These are phyloP conservation scores for Kuraishia cidri DNA, from an alignment of 805 yeast genomes.

Conservation along the genomic window DNA sequence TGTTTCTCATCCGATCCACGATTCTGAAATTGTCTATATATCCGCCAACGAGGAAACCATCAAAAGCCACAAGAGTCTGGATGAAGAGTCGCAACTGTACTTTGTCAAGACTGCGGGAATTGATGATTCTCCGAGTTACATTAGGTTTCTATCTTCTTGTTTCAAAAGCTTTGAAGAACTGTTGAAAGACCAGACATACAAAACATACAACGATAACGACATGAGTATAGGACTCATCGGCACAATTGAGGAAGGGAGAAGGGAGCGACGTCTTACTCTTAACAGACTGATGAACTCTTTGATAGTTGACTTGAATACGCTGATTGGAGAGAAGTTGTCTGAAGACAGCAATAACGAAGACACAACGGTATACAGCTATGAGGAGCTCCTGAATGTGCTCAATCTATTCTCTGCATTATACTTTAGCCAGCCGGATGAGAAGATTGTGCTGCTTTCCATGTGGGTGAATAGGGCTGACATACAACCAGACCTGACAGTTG, in stretches of 20 bases:
- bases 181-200: slow-evolving; percentile 31
- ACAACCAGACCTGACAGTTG: slow-evolving; percentile 45
- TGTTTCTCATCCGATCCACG: no score
- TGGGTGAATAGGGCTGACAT: slow-evolving; percentile 72
- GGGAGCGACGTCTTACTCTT: slow-evolving; percentile 27
- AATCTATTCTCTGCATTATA: slow-evolving; percentile 49
- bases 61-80: no score
- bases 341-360: slow-evolving; percentile 12
- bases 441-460: slow-evolving; percentile 33
- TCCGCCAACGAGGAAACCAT: no score
- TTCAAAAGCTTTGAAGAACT: slow-evolving; percentile 45
- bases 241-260: slow-evolving; percentile 22
- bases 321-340: slow-evolving; percentile 18
- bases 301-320: slow-evolving; percentile 18
- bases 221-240: slow-evolving; percentile 18
- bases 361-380: slow-evolving; percentile 16
- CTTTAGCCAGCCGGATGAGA: slow-evolving; percentile 30
- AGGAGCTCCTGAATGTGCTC: slow-evolving; percentile 39
- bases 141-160: slow-evolving; percentile 35
- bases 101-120: no score
- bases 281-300: slow-evolving; percentile 12
- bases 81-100: no score
- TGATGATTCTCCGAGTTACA: no score
- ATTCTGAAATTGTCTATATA: no score
- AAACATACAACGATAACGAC: slow-evolving; percentile 21